A percentile compares a stretch with the other conserved stretches of the same genome.
These are phyloP conservation scores for Pisolithus sp. DNA, from an alignment of 768 basidiomycete genomes.

Conservation along the genomic window DNA sequence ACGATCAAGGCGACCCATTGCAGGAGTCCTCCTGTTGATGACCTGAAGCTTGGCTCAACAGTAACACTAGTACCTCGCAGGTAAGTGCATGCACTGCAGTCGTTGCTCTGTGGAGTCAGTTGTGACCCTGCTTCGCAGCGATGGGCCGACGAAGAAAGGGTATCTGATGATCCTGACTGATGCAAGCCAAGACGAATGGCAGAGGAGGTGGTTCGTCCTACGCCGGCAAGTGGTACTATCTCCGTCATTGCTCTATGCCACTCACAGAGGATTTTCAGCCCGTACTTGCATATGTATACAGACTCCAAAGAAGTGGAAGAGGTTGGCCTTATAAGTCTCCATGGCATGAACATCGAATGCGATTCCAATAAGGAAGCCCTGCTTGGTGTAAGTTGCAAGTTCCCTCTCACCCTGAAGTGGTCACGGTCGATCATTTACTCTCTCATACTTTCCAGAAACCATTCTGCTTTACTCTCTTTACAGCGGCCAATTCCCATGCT, in stretches of 20 bases:
- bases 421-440: neutral
- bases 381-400: constrained; percentile 57
- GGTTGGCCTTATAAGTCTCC: constrained; percentile 73
- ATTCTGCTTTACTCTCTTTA: constrained; percentile 86
- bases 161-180: constrained; percentile 74
- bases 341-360: constrained; percentile 77
- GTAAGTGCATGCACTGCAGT: constrained; percentile 34
- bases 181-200: constrained; percentile 77
- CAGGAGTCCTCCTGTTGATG: constrained; percentile 39
- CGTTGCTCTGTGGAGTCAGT: neutral
- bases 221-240: constrained; percentile 48
- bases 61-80: constrained; percentile 69
- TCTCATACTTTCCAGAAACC: constrained; percentile 49
- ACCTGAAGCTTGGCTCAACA: constrained; percentile 61
- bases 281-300: constrained; percentile 85
- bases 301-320: constrained; percentile 83
- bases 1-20: constrained; percentile 22
- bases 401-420: neutral
- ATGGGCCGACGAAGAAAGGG: constrained; percentile 81
- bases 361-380: constrained; percentile 85
- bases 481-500: constrained; percentile 86
- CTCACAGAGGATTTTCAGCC: constrained; percentile 41
- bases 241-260: neutral
- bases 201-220: constrained; percentile 79
- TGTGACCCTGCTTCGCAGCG: constrained; percentile 37